A percentile compares a stretch with the other conserved stretches of the same genome.
Conservation (phyloP, 495 filamentous ascomycete genomes). For the Lasiosphaeria hispida region DNA sequence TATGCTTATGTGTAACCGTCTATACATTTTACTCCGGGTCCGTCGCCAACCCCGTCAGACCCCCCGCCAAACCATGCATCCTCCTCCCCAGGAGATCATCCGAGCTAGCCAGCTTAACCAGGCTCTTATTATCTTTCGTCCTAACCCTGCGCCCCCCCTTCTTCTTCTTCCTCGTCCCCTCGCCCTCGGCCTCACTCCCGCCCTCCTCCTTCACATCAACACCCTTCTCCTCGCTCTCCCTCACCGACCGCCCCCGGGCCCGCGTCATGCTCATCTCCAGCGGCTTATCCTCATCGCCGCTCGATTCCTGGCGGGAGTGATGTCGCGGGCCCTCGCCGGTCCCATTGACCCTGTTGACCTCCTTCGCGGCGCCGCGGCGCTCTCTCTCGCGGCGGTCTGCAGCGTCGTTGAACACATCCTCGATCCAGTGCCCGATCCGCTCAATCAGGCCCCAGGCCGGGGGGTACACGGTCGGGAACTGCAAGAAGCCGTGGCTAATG, state of each 20-base stretch:
- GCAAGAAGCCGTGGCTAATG: constrained; percentile 87
- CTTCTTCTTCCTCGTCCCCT: constrained; percentile 23
- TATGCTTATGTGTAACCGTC: not conserved
- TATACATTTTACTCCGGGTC: constrained; percentile 34
- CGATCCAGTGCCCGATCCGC: constrained; percentile 73
- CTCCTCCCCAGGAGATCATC: constrained; percentile 80
- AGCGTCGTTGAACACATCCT: constrained; percentile 61
- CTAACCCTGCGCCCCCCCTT: constrained; percentile 24
- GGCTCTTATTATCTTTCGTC: constrained; percentile 49
- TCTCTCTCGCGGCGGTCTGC: constrained; percentile 24
- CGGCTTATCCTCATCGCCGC: constrained; percentile 73
- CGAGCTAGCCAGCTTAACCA: constrained; percentile 74
- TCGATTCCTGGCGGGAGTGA: constrained; percentile 58
- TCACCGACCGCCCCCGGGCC: constrained; percentile 28
- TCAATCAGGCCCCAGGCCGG: constrained; percentile 81
- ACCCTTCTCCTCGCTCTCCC: not conserved
- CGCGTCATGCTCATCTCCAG: constrained; percentile 71
- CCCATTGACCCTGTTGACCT: constrained; percentile 22
- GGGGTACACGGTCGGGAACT: constrained; percentile 82
- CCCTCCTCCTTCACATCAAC: constrained; percentile 10
- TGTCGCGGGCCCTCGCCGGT: constrained; percentile 25
- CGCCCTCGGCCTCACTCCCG: not conserved
- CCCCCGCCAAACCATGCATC: constrained; percentile 80
- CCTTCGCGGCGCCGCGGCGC: constrained; percentile 20
- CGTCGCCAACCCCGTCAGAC: constrained; percentile 67